Base-by-base conservation (phyloP, 345 rosid genomes). In the Lepidium africanum region DNA sequence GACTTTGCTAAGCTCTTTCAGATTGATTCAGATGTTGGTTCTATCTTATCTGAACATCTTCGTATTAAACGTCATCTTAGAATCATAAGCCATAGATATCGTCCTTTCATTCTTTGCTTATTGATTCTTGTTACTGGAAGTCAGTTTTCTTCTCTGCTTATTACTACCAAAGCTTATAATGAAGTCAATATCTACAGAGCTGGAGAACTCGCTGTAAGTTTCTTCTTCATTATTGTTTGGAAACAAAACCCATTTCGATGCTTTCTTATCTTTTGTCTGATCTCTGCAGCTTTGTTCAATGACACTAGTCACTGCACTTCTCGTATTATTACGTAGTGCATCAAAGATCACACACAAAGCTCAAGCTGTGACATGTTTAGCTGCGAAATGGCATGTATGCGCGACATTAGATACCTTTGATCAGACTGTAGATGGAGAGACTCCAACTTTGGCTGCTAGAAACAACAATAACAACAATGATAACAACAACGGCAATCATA, bases 311-410 rank as follows among this genome's bases (percentile, higher is more conserved):
- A 76, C 96, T 2, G 94, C 81, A 12, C 55, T 94, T 5, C 73
- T 87, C 6, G 81, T 94, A 72, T 53, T 94, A 65, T 32, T 94
- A 61, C 77, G 99, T 36, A 84, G 92, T 40, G 96, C 98, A 2
- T 80, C 98, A 54, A 93, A 88, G 75, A 93, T 93, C 52, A 93
- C 98, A 12, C 97, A 93, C 80, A 90, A 90, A 71, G 97, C 98
- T 55, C 98, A 93, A 50, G 76, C 90, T 11, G 83, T 94, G 16
- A 87, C 95, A 13, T 81, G 92, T 79, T 87, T 94, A 40, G 97
- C 97, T 55, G 82, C 97, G 3, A 94, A 94, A 72, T 94, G 99
- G 99, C 96, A 94, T 69, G 74, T 89, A 2, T 88, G 96, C 41
- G 94, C 96, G 0, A 91, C 99, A 6, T 68, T 94, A 27, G 99